These are phyloP conservation scores for Tympanopsis confertula DNA, from an alignment of 2,329 filamentous ascomycete genomes.

Conservation along the genomic window DNA sequence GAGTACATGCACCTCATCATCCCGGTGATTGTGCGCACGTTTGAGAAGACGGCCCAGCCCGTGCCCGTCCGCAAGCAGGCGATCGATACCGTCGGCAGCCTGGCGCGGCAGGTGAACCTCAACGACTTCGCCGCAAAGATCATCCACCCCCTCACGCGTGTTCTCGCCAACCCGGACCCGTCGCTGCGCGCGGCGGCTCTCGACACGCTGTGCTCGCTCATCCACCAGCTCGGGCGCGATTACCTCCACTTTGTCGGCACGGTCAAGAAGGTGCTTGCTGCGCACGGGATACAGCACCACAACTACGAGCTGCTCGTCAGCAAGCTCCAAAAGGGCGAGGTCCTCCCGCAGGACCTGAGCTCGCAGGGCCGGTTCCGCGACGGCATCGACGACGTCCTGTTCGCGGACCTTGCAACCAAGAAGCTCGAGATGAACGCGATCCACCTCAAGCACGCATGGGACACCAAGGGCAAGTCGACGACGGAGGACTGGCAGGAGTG, in stretches of 20 bases:
- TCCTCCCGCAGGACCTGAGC: constrained; percentile 86
- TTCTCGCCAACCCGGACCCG: constrained; percentile 64
- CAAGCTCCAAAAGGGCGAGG: constrained; percentile 88
- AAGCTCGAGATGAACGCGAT: constrained; percentile 96
- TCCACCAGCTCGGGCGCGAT: constrained; percentile 90
- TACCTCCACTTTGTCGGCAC: constrained; percentile 90
- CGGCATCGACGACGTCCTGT: constrained; percentile 66
- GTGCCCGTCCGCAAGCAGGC: constrained; percentile 71
- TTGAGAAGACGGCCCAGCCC: constrained; percentile 79
- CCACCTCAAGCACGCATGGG: constrained; percentile 93
- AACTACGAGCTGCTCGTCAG: constrained; percentile 88
- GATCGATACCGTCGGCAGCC: constrained; percentile 87
- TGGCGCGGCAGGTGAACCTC: constrained; percentile 91
- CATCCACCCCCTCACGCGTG: constrained; percentile 80
- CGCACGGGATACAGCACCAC: constrained; percentile 71
- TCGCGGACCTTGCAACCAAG: constrained; percentile 31
- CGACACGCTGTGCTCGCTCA: constrained; percentile 87
- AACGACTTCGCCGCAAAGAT: constrained; percentile 95
- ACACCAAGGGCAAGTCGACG: constrained; percentile 89
- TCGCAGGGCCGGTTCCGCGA: constrained; percentile 72
- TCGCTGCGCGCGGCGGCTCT: constrained; percentile 70
- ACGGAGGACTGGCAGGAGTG: constrained; percentile 99
- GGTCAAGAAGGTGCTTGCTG: constrained; percentile 74
- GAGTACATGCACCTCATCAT: constrained; percentile 99
- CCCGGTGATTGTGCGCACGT: constrained; percentile 84